Percentiles rank a stretch among this genome's conserved stretches.
Conservation (phyloP, 257 asterid species). For the Nicotiana noctiflora region DNA sequence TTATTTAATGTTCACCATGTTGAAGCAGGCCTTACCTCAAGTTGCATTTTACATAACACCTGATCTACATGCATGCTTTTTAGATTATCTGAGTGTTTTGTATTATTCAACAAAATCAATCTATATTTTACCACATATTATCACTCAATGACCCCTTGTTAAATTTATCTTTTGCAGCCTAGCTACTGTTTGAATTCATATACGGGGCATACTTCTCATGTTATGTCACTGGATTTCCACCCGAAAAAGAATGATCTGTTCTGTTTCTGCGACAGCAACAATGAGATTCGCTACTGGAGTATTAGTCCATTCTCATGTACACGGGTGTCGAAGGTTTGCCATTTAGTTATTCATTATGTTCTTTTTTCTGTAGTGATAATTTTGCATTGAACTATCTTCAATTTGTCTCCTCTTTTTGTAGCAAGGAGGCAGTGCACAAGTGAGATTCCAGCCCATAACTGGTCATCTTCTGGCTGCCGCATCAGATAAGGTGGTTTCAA, state of each 20-base stretch:
- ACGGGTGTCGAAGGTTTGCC: constrained; percentile 64
- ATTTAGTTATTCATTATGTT: neutral
- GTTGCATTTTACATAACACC: neutral
- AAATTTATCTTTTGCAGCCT: constrained; percentile 52
- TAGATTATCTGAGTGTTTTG: neutral
- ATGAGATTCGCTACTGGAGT: constrained; percentile 79
- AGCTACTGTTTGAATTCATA: constrained; percentile 74
- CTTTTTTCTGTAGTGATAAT: neutral
- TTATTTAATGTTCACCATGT: neutral
- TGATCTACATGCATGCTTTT: neutral
- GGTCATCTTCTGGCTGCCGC: constrained; percentile 94
- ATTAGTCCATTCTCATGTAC: constrained; percentile 57
- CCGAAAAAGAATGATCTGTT: constrained; percentile 89
- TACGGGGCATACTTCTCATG: constrained; percentile 67
- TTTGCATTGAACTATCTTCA: neutral
- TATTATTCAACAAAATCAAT: neutral
- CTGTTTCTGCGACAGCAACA: constrained; percentile 78
- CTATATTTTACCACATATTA: neutral
- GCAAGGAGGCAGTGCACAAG: constrained; percentile 98
- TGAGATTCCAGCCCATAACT: constrained; percentile 82
- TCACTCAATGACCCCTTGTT: neutral
- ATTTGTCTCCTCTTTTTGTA: constrained; percentile 20
- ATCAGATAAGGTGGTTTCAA: constrained; percentile 76
- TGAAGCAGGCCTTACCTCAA: constrained; percentile 7
- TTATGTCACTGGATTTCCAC: constrained; percentile 91